These are phyloP conservation scores for Gamarada debralockiae DNA, from an alignment of 495 filamentous ascomycete genomes.

Conservation along the genomic window DNA sequence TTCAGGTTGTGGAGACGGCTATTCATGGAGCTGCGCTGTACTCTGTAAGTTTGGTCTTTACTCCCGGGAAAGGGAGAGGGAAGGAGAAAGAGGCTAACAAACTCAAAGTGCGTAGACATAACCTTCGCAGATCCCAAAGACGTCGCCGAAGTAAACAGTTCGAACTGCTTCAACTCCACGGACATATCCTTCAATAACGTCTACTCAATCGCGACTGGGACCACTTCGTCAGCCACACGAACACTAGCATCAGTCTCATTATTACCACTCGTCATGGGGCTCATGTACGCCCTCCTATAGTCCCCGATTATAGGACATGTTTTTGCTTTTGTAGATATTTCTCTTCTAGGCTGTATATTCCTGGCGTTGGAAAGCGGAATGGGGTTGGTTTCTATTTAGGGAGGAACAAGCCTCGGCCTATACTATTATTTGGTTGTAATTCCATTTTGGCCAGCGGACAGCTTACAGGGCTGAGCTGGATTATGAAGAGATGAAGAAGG, in stretches of 20 bases:
- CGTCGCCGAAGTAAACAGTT: constrained; percentile 64
- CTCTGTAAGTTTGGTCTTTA: constrained; percentile 60
- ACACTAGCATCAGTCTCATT: constrained; percentile 11
- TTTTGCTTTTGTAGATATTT: no score
- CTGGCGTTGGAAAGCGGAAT: background rate
- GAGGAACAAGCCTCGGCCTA: no score
- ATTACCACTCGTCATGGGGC: constrained; percentile 5
- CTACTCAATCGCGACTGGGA: constrained; percentile 50
- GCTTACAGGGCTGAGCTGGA: no score
- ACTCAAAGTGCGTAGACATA: constrained; percentile 78
- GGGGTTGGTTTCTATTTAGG: background rate
- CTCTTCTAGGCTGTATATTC: no score
- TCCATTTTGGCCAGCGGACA: no score
- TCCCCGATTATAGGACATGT: background rate
- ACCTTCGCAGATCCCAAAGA: constrained; percentile 73
- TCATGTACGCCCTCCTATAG: constrained; percentile 11
- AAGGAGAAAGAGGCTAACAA: constrained; percentile 8
- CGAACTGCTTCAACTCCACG: constrained; percentile 82
- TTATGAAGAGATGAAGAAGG: no score
- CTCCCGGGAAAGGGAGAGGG: background rate
- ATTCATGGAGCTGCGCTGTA: constrained; percentile 87
- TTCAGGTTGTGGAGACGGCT: constrained; percentile 88
- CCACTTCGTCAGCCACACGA: constrained; percentile 5
- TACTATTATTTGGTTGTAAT: no score
- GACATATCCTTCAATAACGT: constrained; percentile 71